Conservation (phyloP, 2,329 filamentous ascomycete genomes). For the Exophiala bonariae region DNA sequence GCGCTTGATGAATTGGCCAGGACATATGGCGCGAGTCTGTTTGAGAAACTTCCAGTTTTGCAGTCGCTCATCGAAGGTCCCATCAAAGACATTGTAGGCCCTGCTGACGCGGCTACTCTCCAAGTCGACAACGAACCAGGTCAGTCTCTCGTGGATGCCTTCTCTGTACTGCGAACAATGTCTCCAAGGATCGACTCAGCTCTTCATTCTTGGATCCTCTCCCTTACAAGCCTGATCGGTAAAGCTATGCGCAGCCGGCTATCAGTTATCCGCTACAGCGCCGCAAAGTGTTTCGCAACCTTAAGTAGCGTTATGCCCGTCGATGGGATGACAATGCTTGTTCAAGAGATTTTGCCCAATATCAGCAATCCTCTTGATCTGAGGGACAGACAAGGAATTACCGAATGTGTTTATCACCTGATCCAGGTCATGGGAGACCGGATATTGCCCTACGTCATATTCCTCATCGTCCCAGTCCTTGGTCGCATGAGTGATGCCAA, state of each 20-base stretch:
- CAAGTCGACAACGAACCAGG: conserved; percentile 75
- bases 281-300: conserved; percentile 94
- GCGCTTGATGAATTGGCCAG: conserved; percentile 83
- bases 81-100: conserved; percentile 65
- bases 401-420: conserved; percentile 93
- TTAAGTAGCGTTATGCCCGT: conserved; percentile 96
- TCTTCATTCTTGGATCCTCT: conserved; percentile 77
- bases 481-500: conserved; percentile 98
- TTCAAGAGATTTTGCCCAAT: conserved; percentile 86
- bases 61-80: conserved; percentile 78
- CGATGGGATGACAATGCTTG: conserved; percentile 91
- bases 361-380: conserved; percentile 90
- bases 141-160: conserved; percentile 88
- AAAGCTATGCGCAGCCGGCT: conserved; percentile 84
- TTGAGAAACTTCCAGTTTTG: conserved; percentile 83
- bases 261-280: conserved; percentile 92
- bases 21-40: conserved; percentile 74
- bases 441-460: conserved; percentile 96
- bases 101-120: conserved; percentile 18
- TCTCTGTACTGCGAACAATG: conserved; percentile 89
- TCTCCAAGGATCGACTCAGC: conserved; percentile 81
- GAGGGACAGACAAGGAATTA: conserved; percentile 85
- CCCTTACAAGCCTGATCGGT: conserved; percentile 80
- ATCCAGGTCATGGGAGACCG: conserved; percentile 98
- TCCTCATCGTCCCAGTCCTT: conserved; percentile 94